Conservation (phyloP, 306 rosid species). For the Alnus glutinosa region DNA sequence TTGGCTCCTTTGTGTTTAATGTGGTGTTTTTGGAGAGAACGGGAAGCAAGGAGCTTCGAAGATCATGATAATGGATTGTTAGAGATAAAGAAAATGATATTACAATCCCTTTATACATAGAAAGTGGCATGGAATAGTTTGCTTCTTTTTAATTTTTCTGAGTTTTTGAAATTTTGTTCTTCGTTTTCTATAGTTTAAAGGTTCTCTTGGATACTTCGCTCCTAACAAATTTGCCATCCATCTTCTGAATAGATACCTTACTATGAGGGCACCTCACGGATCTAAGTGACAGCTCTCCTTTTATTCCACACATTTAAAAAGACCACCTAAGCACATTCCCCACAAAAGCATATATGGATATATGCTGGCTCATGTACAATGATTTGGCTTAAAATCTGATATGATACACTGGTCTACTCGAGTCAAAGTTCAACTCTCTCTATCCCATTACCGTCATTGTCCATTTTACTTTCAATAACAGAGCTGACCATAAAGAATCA, state of each 20-base stretch:
- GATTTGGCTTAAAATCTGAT: neutral
- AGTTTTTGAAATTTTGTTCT: too few species aligned
- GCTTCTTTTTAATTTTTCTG: too few species aligned
- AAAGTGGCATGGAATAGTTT: too few species aligned
- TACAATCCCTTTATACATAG: too few species aligned
- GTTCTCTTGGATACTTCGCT: too few species aligned
- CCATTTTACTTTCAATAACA: neutral
- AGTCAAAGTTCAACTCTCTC: neutral
- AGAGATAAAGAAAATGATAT: too few species aligned
- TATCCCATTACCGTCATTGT: neutral
- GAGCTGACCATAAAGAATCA: neutral
- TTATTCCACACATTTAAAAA: neutral
- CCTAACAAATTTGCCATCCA: neutral
- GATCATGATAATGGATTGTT: too few species aligned
- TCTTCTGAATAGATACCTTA: neutral
- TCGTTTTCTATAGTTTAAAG: too few species aligned
- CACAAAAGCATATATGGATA: neutral
- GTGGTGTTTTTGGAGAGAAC: too few species aligned
- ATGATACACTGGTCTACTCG: neutral
- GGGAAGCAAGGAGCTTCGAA: too few species aligned
- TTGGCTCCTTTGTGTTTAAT: too few species aligned
- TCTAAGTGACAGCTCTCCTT: neutral
- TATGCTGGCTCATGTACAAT: neutral
- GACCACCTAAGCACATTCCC: slow-evolving; percentile 1
- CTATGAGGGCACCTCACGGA: neutral